Percentiles rank a stretch among this genome's conserved stretches.
Conservation (phyloP, 2,329 filamentous ascomycete species). For the Mollisia scopiformis region DNA sequence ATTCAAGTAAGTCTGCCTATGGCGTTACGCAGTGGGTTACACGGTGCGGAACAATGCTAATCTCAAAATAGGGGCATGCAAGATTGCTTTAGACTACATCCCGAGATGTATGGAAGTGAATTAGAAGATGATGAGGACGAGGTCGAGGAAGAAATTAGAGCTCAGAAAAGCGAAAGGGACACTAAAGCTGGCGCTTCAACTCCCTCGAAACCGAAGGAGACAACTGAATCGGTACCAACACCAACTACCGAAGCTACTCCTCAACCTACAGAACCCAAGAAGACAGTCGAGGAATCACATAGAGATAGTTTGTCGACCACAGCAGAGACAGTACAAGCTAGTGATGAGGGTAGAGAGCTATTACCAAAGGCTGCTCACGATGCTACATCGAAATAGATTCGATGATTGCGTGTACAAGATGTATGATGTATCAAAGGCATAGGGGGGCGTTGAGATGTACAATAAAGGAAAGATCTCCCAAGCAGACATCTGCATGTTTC, state of each 20-base stretch:
- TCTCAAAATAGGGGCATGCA: conserved; percentile 78
- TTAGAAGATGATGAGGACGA: conserved; percentile 77
- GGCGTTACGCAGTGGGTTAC: not conserved
- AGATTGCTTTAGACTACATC: conserved; percentile 91
- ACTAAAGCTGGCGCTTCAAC: conserved; percentile 15
- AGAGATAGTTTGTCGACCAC: conserved; percentile 29
- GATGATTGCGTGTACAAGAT: conserved; percentile 27
- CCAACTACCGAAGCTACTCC: not conserved
- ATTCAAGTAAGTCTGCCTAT: conserved; percentile 73
- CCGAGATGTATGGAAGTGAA: conserved; percentile 90
- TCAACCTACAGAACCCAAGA: conserved; percentile 9
- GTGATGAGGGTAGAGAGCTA: conserved; percentile 44
- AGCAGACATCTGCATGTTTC: conserved; percentile 2
- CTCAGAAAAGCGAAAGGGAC: conserved; percentile 22
- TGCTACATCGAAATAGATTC: conserved; percentile 30
- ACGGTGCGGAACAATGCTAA: conserved; percentile 15
- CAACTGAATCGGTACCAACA: conserved; percentile 1
- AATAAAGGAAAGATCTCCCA: conserved; percentile 25
- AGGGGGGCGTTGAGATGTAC: conserved; percentile 24
- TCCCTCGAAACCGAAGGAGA: conserved; percentile 5
- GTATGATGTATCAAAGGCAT: conserved; percentile 30
- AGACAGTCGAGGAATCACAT: conserved; percentile 29
- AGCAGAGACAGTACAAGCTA: conserved; percentile 21
- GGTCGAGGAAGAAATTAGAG: conserved; percentile 35
- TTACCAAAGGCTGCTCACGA: conserved; percentile 55